A percentile compares a stretch with the other conserved stretches of the same genome.
Evolutionary conservation across 1,284 basidiomycete genomes (phyloP).

Genomic region (Malassezia arunalokei): DNA sequence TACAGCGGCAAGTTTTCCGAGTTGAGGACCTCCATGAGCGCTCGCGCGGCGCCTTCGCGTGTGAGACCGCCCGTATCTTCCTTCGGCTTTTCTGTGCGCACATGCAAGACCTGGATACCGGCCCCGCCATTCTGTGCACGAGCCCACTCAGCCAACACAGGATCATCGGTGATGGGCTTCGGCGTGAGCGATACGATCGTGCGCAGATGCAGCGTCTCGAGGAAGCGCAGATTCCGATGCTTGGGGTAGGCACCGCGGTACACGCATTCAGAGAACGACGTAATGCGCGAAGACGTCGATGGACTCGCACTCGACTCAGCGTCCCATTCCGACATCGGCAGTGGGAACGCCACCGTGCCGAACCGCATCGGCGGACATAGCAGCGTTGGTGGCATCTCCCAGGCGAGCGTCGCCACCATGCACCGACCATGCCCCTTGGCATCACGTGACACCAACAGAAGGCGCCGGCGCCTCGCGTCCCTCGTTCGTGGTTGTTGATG

Average conservation of each 20-base stretch:
- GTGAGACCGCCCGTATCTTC: conserved; percentile 38
- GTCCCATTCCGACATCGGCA: conserved; percentile 1
- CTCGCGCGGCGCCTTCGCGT: conserved; percentile 30
- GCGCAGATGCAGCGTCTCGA: conserved; percentile 30
- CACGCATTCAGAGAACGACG: conserved; percentile 21
- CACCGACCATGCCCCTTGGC: not conserved
- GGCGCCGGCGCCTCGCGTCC: too few relatives aligned
- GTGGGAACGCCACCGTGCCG: conserved; percentile 26
- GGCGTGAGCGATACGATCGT: conserved; percentile 41
- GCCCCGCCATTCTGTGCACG: conserved; percentile 1
- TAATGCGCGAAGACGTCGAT: not conserved
- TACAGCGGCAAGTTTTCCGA: conserved; percentile 36
- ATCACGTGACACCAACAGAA: not conserved
- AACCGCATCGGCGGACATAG: conserved; percentile 36
- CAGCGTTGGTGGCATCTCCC: conserved; percentile 8
- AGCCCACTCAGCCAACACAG: conserved; percentile 24
- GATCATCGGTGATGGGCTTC: conserved; percentile 32
- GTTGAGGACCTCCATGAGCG: conserved; percentile 30
- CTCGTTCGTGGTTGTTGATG: not conserved
- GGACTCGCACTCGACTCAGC: conserved; percentile 2
- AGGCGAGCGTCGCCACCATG: not conserved
- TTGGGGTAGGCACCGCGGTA: conserved; percentile 43
- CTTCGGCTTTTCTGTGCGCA: conserved; percentile 40
- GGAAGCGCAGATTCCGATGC: conserved; percentile 34
- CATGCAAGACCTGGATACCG: conserved; percentile 25